A percentile compares a stretch with the other conserved stretches of the same genome.
Conservation (phyloP, 2,329 filamentous ascomycete genomes). For the Aureobasidium lini region DNA sequence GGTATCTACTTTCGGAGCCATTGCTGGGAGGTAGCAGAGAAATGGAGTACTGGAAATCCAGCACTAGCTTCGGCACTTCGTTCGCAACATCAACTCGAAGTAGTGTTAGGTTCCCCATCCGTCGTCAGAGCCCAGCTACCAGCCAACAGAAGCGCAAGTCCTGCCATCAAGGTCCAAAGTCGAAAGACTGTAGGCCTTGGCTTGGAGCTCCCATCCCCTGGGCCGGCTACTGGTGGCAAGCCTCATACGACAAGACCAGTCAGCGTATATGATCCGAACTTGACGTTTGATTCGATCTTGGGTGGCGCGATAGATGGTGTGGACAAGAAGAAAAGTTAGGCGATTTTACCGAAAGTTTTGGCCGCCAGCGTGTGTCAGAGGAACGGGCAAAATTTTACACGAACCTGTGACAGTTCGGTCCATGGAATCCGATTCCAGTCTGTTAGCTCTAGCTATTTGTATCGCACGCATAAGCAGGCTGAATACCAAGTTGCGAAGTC, state of each 20-base stretch:
- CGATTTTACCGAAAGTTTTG: not conserved
- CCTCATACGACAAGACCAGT: constrained; percentile 20
- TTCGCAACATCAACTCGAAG: constrained; percentile 21
- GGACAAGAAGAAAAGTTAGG: not conserved
- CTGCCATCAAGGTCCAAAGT: constrained; percentile 16
- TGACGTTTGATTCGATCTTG: constrained; percentile 45
- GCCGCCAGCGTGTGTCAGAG: not conserved
- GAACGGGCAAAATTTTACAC: no score
- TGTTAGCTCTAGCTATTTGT: no score
- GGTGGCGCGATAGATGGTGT: constrained; percentile 18
- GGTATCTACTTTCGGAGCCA: constrained; percentile 61
- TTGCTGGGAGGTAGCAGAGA: constrained; percentile 58
- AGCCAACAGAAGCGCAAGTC: constrained; percentile 14
- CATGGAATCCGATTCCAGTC: no score
- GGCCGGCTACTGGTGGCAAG: constrained; percentile 32
- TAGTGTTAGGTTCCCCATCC: constrained; percentile 12
- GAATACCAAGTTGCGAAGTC: no score
- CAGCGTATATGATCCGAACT: constrained; percentile 30
- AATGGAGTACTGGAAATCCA: constrained; percentile 47
- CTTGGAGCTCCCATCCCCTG: constrained; percentile 40
- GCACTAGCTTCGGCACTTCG: constrained; percentile 24
- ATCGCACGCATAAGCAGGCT: no score
- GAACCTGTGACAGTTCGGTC: no score
- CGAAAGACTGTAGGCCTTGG: constrained; percentile 39
- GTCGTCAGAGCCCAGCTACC: not conserved